Conservation (phyloP, 192 early-diverging fungal species). For the Coemansia sp. region DNA sequence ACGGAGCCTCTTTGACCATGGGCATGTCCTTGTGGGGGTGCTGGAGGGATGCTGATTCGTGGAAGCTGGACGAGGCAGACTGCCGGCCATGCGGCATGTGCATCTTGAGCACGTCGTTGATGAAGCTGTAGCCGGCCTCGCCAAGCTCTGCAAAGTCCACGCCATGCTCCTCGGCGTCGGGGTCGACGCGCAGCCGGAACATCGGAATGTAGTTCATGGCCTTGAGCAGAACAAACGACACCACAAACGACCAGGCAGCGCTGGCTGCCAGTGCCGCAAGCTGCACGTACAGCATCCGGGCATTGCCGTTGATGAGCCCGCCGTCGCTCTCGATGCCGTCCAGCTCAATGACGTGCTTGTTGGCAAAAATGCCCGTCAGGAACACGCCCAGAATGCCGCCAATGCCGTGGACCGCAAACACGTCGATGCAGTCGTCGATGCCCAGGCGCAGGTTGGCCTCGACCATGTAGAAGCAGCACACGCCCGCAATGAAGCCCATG, state of each 20-base stretch:
- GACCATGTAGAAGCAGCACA: slow-evolving; percentile 64
- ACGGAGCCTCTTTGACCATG: slow-evolving; percentile 20
- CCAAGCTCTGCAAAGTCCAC: slow-evolving; percentile 55
- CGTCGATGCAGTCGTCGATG: slow-evolving; percentile 82
- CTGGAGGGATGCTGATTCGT: slow-evolving; percentile 17
- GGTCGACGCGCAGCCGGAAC: slow-evolving; percentile 54
- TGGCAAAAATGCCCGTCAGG: slow-evolving; percentile 90
- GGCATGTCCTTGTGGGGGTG: slow-evolving; percentile 30
- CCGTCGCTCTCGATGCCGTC: slow-evolving; percentile 56
- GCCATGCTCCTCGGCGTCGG: slow-evolving; percentile 55
- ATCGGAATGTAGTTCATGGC: slow-evolving; percentile 58
- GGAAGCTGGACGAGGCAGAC: slow-evolving; percentile 16
- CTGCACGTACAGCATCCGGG: slow-evolving; percentile 66
- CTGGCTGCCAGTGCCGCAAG: slow-evolving; percentile 62
- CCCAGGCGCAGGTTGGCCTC: slow-evolving; percentile 63
- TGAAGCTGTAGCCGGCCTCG: slow-evolving; percentile 52
- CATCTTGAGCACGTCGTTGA: slow-evolving; percentile 18
- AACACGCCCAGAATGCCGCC: slow-evolving; percentile 75
- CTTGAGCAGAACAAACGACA: slow-evolving; percentile 57
- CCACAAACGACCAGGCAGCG: slow-evolving; percentile 60
- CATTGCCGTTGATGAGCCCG: slow-evolving; percentile 69
- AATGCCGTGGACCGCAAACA: slow-evolving; percentile 73
- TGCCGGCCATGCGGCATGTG: slow-evolving; percentile 1
- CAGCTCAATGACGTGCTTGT: slow-evolving; percentile 66
- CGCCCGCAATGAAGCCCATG: slow-evolving; percentile 68